A percentile compares a stretch with the other conserved stretches of the same genome.
Evolutionary conservation across 139 green algal genomes (phyloP).

Genomic region (Closterium sp.): DNA sequence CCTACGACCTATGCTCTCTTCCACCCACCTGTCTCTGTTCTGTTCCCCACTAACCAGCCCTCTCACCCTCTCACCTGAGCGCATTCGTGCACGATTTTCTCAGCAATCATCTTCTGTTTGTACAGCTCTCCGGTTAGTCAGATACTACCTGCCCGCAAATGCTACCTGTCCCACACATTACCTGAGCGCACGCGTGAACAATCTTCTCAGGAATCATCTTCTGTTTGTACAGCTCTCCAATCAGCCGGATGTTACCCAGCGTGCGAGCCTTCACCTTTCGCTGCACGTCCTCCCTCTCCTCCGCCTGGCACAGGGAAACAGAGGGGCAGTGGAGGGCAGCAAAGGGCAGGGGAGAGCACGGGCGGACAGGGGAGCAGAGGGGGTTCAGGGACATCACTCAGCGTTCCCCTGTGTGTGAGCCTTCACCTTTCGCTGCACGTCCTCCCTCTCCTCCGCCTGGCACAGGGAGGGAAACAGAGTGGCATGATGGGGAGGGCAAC

Average conservation of each 20-base stretch:
- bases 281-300: conserved; percentile 60
- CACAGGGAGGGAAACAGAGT: neutral
- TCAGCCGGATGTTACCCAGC: conserved; percentile 97
- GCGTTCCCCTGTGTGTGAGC: conserved; percentile 83
- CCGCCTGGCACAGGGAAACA: neutral
- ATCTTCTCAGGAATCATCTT: conserved; percentile 94
- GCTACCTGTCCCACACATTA: neutral
- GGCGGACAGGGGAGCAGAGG: too few relatives aligned
- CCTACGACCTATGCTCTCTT: too few relatives aligned
- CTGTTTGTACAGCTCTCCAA: conserved; percentile 94
- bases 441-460: conserved; percentile 46
- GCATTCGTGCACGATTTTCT: conserved; percentile 96
- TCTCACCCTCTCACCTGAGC: conserved; percentile 63
- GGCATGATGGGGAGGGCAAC: too few relatives aligned
- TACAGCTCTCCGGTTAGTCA: conserved; percentile 98
- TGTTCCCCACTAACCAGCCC: too few relatives aligned
- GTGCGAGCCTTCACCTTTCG: conserved; percentile 61
- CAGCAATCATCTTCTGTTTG: conserved; percentile 90
- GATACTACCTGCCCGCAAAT: conserved; percentile 42
- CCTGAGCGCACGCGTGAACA: conserved; percentile 89
- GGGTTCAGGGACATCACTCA: conserved; percentile 44
- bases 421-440: conserved; percentile 57
- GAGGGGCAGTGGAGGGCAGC: too few relatives aligned
- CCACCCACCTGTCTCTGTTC: too few relatives aligned
- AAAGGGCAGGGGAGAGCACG: too few relatives aligned